Evolutionary conservation across 495 filamentous ascomycete species (phyloP).

Genomic region (Aspergillus sclerotioniger): DNA sequence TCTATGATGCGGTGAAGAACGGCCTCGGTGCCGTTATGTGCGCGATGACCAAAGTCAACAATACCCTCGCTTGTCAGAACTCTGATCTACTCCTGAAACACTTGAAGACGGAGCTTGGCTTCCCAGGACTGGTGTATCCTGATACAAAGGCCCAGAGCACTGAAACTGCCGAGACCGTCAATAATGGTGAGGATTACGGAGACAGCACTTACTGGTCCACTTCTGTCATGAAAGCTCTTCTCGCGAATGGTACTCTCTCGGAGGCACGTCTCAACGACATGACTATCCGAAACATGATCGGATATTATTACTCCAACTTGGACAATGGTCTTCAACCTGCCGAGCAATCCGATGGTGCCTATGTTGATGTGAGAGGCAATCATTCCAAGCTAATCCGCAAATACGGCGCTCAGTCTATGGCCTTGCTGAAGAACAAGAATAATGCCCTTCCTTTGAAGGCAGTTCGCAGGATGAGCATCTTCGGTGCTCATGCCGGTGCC

Average conservation of each 20-base stretch:
- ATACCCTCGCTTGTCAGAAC: conserved; percentile 62
- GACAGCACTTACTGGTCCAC: conserved; percentile 18
- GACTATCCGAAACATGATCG: conserved; percentile 49
- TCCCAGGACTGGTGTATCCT: conserved; percentile 47
- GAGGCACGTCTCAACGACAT: conserved; percentile 54
- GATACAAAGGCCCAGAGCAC: conserved; percentile 56
- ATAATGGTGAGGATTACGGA: conserved; percentile 20
- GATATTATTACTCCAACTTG: conserved; percentile 50
- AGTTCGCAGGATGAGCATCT: conserved; percentile 53
- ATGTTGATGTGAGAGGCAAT: not conserved
- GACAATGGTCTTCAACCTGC: conserved; percentile 60
- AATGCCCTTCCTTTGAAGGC: conserved; percentile 52
- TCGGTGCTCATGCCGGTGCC: conserved; percentile 61
- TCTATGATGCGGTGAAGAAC: conserved; percentile 58
- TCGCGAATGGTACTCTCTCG: conserved; percentile 44
- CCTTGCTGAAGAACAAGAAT: conserved; percentile 63
- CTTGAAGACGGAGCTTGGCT: conserved; percentile 58
- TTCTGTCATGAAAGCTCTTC: conserved; percentile 21
- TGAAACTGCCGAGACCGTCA: conserved; percentile 26
- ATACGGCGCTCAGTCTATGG: not conserved
- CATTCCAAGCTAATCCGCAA: not conserved
- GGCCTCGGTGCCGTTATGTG: conserved; percentile 63
- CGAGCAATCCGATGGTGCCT: conserved; percentile 51
- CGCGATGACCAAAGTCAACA: conserved; percentile 61
- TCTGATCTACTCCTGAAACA: conserved; percentile 46